phyloP scores from a whole-genome alignment of 768 basidiomycete species.

The Boletus coccyginus region DNA sequence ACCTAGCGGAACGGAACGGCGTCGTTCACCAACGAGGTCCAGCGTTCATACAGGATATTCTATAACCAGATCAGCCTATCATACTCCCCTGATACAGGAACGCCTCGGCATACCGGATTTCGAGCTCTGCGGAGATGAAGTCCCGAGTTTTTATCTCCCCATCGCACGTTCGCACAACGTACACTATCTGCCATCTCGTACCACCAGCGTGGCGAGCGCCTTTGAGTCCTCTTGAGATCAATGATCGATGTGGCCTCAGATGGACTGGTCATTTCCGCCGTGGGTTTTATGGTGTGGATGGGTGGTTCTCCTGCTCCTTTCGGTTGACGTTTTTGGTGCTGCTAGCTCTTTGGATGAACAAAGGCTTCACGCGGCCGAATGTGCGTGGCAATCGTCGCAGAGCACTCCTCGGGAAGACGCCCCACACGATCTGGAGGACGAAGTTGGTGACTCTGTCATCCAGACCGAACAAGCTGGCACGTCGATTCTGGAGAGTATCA shows the following conservation, averaged over 20 bases:
- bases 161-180: constrained; percentile 27
- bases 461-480: constrained; percentile 3
- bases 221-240: constrained; percentile 15
- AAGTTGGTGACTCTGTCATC: not conserved
- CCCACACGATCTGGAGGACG: not conserved
- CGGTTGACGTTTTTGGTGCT: constrained; percentile 7
- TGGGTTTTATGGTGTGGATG: constrained; percentile 1
- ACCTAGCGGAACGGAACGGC: constrained; percentile 14
- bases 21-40: constrained; percentile 5
- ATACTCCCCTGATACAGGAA: constrained; percentile 21
- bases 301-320: constrained; percentile 11
- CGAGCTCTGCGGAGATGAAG: constrained; percentile 29
- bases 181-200: constrained; percentile 8
- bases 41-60: constrained; percentile 14
- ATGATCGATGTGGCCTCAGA: constrained; percentile 14
- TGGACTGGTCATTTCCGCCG: constrained; percentile 24
- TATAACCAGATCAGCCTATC: constrained; percentile 25
- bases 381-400: not conserved
- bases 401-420: not conserved
- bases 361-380: not conserved
- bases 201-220: constrained; percentile 12
- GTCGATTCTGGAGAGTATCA: not conserved
- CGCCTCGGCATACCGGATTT: constrained; percentile 27
- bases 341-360: constrained; percentile 1
- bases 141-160: constrained; percentile 13